Evolutionary conservation across 192 early-diverging fungal species (phyloP), one percentile per base, ranked within the genome.

Genomic region (Coemansia sp.): DNA sequence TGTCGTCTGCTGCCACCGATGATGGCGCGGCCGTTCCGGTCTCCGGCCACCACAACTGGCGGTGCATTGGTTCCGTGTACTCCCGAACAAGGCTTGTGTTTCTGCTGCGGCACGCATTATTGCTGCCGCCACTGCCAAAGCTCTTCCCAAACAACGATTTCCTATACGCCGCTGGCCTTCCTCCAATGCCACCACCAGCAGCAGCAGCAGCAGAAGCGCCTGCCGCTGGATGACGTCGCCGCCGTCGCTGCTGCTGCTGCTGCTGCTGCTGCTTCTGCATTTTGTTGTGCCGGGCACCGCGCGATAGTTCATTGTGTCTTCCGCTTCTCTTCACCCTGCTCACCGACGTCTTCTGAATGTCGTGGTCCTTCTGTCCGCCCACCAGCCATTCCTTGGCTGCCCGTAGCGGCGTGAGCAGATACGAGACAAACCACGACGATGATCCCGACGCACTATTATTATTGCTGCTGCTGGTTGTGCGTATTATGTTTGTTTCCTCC

Each of bases 61-160:
- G n/a, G 5, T 26, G 23, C 43, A 53, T 47, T 9, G 66, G 63
- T 42, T 43, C 44, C 40, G 79, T 81, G 38, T 81, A 81, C 38
- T 76, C 71, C 8, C 62, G 63, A 9, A 81, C 74, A 48, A 81
- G 65, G 15, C 61, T 65, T 45, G 15, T 67, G 50, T 61, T 81
- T 44, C 71, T 65, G n/a, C 41, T 65, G 37, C 13, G 57, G 13
- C 67, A 41, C 53, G 21, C n/a, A 19, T 60, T 42, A 4, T 43
- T 21, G 4, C 64, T 26, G 61, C 32, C 32, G 6, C 54, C 10
- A n/a, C 3, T 40, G 37, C 56, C n/a, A 37, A 13, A 16, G 39
- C 38, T 6, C 32, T 40, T 56, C 6, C 63, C 70, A 11, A 71
- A 12, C 45, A 71, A 40, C 16, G 64, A 61, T 49, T 68, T 68